A percentile compares a stretch with the other conserved stretches of the same genome.
phyloP scores from a whole-genome alignment of 1,284 basidiomycete species.

The Stygiomarasmius scandens region DNA sequence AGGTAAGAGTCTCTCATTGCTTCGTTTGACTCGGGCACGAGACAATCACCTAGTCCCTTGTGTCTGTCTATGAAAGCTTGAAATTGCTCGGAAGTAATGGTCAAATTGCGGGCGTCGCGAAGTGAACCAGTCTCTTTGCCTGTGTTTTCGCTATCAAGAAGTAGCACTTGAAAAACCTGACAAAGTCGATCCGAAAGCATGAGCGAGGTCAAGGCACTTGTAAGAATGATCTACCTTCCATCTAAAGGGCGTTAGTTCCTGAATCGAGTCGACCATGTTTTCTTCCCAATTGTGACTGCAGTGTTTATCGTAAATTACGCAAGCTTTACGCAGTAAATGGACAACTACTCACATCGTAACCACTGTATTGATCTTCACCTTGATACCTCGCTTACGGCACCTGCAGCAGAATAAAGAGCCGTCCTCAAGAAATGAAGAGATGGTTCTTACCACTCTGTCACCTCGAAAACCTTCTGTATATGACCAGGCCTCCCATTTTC shows the following conservation, averaged over 20 bases:
- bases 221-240: conserved; percentile 33
- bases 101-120: conserved; percentile 37
- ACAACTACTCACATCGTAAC: conserved; percentile 29
- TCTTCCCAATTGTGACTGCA: conserved; percentile 39
- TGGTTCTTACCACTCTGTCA: conserved; percentile 29
- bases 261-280: conserved; percentile 33
- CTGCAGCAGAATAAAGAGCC: conserved; percentile 8
- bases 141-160: conserved; percentile 38
- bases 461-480: conserved; percentile 34
- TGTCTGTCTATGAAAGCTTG: conserved; percentile 37
- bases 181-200: not conserved
- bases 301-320: not conserved
- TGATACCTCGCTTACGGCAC: conserved; percentile 37
- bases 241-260: conserved; percentile 28
- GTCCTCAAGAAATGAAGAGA: not conserved
- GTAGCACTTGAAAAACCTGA: conserved; percentile 36
- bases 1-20: conserved; percentile 41
- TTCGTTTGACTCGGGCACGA: conserved; percentile 42
- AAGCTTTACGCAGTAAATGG: not conserved
- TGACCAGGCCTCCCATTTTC: conserved; percentile 33
- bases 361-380: conserved; percentile 43
- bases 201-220: not conserved
- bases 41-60: conserved; percentile 18
- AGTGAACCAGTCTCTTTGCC: conserved; percentile 29
- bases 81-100: conserved; percentile 40